These are phyloP conservation scores for Clonostachys solani DNA, from an alignment of 2,329 filamentous ascomycete genomes.

Conservation along the genomic window DNA sequence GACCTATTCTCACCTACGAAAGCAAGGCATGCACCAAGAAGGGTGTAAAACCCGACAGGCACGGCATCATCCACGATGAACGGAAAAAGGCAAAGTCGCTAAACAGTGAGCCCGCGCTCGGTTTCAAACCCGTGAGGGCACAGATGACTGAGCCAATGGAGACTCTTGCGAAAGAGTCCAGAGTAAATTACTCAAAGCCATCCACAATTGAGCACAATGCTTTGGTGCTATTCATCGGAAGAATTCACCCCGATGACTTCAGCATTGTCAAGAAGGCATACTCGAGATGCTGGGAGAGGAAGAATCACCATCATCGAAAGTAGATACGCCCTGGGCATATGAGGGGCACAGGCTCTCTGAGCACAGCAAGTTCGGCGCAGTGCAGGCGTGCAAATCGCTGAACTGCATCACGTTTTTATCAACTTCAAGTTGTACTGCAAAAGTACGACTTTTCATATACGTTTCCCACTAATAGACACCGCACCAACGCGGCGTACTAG, in stretches of 20 bases:
- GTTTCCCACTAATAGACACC: too few relatives aligned
- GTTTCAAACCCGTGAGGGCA: slow-evolving; percentile 40
- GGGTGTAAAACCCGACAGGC: slow-evolving; percentile 46
- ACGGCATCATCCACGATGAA: slow-evolving; percentile 45
- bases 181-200: slow-evolving; percentile 54
- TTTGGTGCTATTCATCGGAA: slow-evolving; percentile 53
- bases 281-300: neutral
- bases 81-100: slow-evolving; percentile 23
- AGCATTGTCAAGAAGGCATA: slow-evolving; percentile 33
- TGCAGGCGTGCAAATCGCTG: too few relatives aligned
- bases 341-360: too few relatives aligned
- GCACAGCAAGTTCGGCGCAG: too few relatives aligned
- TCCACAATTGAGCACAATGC: slow-evolving; percentile 54
- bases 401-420: too few relatives aligned
- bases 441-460: too few relatives aligned
- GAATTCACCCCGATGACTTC: slow-evolving; percentile 30
- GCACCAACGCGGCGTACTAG: too few relatives aligned
- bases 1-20: slow-evolving; percentile 53
- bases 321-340: too few relatives aligned
- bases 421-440: too few relatives aligned
- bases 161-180: slow-evolving; percentile 41
- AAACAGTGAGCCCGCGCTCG: slow-evolving; percentile 38
- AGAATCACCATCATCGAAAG: neutral
- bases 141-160: slow-evolving; percentile 36
- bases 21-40: slow-evolving; percentile 45